These are phyloP conservation scores for Rhodotorula sp. DNA, from an alignment of 1,284 basidiomycete genomes.

Conservation along the genomic window DNA sequence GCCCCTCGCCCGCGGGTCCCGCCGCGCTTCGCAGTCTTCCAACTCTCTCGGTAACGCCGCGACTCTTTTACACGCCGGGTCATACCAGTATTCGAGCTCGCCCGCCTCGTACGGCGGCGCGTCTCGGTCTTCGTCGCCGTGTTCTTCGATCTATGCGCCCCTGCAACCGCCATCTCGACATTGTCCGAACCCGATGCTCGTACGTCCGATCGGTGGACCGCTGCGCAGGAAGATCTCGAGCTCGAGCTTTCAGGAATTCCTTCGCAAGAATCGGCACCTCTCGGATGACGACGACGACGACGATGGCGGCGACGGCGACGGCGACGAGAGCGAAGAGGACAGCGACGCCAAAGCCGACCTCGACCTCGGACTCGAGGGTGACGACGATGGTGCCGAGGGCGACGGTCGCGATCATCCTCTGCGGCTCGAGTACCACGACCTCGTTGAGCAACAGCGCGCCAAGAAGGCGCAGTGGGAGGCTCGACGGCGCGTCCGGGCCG, in stretches of 20 bases:
- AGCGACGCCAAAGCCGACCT: neutral
- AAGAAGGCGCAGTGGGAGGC: conserved; percentile 20
- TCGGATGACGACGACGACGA: neutral
- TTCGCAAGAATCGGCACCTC: conserved; percentile 8
- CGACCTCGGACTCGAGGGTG: neutral
- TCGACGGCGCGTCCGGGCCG: neutral
- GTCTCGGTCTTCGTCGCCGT: conserved; percentile 29
- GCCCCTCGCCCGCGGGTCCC: neutral
- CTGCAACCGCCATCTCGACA: conserved; percentile 25
- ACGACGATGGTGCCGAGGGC: neutral
- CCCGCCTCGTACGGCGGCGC: conserved; percentile 25
- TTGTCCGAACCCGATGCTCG: conserved; percentile 29
- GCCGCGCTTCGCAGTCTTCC: neutral
- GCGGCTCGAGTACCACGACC: conserved; percentile 20
- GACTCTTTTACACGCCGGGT: conserved; percentile 1
- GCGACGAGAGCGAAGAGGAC: conserved; percentile 15
- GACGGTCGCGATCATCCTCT: neutral
- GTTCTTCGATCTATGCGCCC: conserved; percentile 36
- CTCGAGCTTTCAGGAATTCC: conserved; percentile 28
- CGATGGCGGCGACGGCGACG: neutral
- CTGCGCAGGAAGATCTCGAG: conserved; percentile 1
- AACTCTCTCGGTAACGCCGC: neutral
- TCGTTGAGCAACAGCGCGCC: conserved; percentile 26
- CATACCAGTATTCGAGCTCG: conserved; percentile 18
- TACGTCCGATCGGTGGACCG: conserved; percentile 12